Evolutionary conservation across 1,284 basidiomycete genomes (phyloP), one percentile per base, ranked within the genome.

Genomic region (Singerocomus inundabilis): DNA sequence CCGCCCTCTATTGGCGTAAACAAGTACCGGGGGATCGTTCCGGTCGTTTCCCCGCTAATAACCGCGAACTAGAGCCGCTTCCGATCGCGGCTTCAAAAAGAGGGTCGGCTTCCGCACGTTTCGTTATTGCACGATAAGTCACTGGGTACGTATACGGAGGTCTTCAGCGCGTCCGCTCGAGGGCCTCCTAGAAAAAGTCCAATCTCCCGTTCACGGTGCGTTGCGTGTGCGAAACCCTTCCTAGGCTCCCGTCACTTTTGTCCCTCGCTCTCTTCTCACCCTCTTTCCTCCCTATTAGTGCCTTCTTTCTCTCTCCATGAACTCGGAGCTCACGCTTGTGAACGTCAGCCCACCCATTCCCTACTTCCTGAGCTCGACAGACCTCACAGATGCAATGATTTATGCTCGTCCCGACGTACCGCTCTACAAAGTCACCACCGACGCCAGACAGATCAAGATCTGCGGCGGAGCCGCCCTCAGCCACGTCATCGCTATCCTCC

Each of bases 261-360:
- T 29, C 26, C 21, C 28, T 28, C 12, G 21, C 30, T 29, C 21
- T 7, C 28, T 6, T 36, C 25, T 13, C 21, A 8, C 16, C 13
- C 4, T 6, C 6, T 16, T 16, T n/a, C n/a, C 11, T 33, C 36
- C 25, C 4, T 4, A n/a, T 29, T 13, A 3, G 12, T 31, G 5
- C 6, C 24, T 1, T 28, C 21, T 8, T 3, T 6, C 11, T 5
- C 3, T 13, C 29, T 6, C 28, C 44, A 67, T 70, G 67, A 58
- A 64, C 36, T 66, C 67, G 11, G n/a, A 57, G 13, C 8, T 49
- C 34, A 69, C 64, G 1, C 63, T 68, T 37, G 67, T 66, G 11
- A 55, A 46, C 34, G 40, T 48, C 13, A 5, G 46, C 11, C 64
- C 62, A n/a, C 67, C 67, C 16, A 68, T 60, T 9, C 1, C 42